Base-by-base conservation (phyloP, 768 basidiomycete species). In the Baorangia bicolor region DNA sequence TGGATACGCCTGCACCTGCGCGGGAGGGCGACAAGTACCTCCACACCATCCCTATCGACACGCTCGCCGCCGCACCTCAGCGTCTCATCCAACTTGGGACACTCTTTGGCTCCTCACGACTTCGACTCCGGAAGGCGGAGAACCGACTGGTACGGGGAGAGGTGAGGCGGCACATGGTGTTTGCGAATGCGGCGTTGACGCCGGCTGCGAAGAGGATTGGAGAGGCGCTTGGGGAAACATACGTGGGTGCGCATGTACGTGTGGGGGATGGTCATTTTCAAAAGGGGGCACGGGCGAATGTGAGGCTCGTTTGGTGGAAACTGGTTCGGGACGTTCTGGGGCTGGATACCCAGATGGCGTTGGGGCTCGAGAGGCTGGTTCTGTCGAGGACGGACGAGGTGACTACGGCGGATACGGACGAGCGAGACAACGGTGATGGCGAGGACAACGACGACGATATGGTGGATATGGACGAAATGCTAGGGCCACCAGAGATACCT, bases 51-150 rank as follows among this genome's bases (percentile, higher is more conserved):
- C 2, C 16, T 10, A 62, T 68, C 12, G 60, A 58, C 2, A 34
- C 13, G 18, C 66, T 68, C 28, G 52, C 51, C 0, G 50, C 21
- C 0, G 47, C 39, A 3, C 31, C 63, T 0, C 73, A 82, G 54
- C 81, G 77, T 10, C 78, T 92, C 27, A 64, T 94, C 16, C 83
- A 87, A 53, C 64, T 93, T 14, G 91, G 91, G 10, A 85, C 86
- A 0, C 77, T 92, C 2, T 92, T 92, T 70, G 90, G 89, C 5
- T 86, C 88, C 1, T 84, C 84, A 2, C 81, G 92, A 10, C 72
- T 92, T 2, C 77, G 79, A 23, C 75, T 90, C 0, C 75, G 72
- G 21, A 62, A 74, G 28, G 60, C 64, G 10, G 62, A 63, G 14
- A 78, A 83, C 59, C 64, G 74, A 46, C 67, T 64, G 14, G 62